Base-by-base conservation (phyloP, 495 filamentous ascomycete genomes). In the Lophium mytilinum region DNA sequence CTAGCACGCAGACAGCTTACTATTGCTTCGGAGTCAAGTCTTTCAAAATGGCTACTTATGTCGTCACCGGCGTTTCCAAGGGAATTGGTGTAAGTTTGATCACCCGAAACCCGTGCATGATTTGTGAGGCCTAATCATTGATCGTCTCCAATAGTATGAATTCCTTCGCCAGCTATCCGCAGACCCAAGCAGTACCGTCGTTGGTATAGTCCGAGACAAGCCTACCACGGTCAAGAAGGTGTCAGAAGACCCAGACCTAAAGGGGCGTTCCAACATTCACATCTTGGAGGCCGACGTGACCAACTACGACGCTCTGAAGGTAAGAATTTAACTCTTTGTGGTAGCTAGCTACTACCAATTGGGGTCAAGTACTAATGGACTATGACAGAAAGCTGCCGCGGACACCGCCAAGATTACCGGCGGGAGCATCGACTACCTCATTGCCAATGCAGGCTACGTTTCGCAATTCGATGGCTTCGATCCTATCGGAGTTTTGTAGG, bases 141-240 rank as follows among this genome's bases (percentile, higher is more conserved):
- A 30, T 24, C 36, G 24, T 39, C 14, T 30, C 37, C 3, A 30
- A 30, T 6, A 56, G 74, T 77, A 64, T 34, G 73, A 68, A 24
- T 73, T 75, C 54, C 42, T 78, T 14, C 40, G 53, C 3, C 65
- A 74, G 35, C 51, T 77, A 37, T 71, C 74, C 1, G 42, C 37
- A 15, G 65, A 77, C 48, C 59, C 65, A n/a, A 55, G 58, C 1
- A 76, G 75, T 51, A 50, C 58, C 0, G 69, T 79, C 35, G 54
- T 79, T 37, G 76, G 70, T 21, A 56, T 79, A 0, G 74, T 76
- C 24, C 75, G 75, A 11, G 55, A 76, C 66, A 76, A 71, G 50
- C 36, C 68, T 30, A 57, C 61, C 0, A 68, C 71, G 0, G 64
- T 71, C 39, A 57, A 63, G 24, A 49, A 45, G 34, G 56, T 66